Base-by-base conservation (phyloP, 2,329 filamentous ascomycete species). In the Nothophoma quercina region DNA sequence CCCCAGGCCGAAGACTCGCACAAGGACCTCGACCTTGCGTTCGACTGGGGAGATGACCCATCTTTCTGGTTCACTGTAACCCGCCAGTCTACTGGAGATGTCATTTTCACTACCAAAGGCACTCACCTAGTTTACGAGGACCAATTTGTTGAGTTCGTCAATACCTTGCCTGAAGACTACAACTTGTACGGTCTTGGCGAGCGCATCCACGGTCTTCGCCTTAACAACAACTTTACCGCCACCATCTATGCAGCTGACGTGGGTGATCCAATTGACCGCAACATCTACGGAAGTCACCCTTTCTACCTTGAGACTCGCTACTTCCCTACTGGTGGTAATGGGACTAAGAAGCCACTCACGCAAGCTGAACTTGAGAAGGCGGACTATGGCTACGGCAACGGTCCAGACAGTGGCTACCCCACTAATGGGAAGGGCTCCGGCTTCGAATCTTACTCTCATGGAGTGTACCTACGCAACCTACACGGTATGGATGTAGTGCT, bases 231-330 rank as follows among this genome's bases (percentile, higher is more conserved):
- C 65, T 79, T 86, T 45, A 91, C 88, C 1, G 82, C 88, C 5
- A 88, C 86, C 5, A 80, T 87, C 45, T 91, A 84, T 59, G 84
- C 86, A 23, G 86, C 87, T 13, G 89, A 93, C 72, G 81, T 81
- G 23, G 88, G 83, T 7, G 87, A 89, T 63, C 81, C 82, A 5
- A 83, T 86, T 30, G 85, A 85, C 55, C 57, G 64, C 10, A 93
- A 93, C 62, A 78, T 92, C 5, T 95, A 95, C 63, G 89, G 90
- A 6, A 82, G 79, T 32, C 90, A 95, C 62, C 88, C 90, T 0
- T 85, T 93, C 65, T 95, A 93, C 67, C 77, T 93, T 4, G 90
- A 93, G 58, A 93, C 89, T 1, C 82, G 89, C 51, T 93, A 92
- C 73, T 91, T 86, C 62, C 80, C 87, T 57, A 75, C 81, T 9